Evolutionary conservation across 257 asterid species (phyloP), one percentile per base, ranked within the genome.

Genomic region (Solanum medicagineum): DNA sequence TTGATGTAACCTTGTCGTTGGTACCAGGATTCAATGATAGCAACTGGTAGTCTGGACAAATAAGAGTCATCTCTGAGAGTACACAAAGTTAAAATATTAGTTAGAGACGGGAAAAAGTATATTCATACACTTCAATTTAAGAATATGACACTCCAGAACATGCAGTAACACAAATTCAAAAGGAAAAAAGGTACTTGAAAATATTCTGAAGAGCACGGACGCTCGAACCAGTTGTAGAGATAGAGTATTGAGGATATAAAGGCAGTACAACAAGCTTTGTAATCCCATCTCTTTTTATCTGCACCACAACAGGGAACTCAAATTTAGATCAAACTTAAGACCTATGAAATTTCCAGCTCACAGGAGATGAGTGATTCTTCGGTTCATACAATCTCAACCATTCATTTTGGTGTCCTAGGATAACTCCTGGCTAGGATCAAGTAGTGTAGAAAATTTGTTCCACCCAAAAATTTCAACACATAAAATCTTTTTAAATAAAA

Each of bases 191-290:
- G 69, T 87, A 95, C 98, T 92, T 91, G 86, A 93, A 96, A 91
- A 95, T 93, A 75, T 90, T 93, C 53, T 85, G 94, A 73, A 96
- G 95, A 84, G 95, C 97, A 83, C 98, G 98, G 84, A 96, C 62
- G 89, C 99, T 96, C 17, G 99, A 96, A 14, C 99, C 99, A 22
- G 99, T 95, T 16, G 99, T 96, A 44, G 99, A 96, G 85, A 96
- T 94, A 71, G 98, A 96, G 87, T 93, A 96, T 55, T 96, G 99
- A 90, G 99, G 98, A 87, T 96, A 96, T 29, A 95, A 95, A 20
- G 99, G 99, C 86, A 96, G 92, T 60, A 96, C 97, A 10, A 96
- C 98, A 20, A 96, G 98, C 91, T 87, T 92, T 10, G 97, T 93
- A 86, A 96, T 92, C 85, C 89, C 87, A 66, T 96, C 99, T 86